These are phyloP conservation scores for Aspergillus amoenus DNA, from an alignment of 2,329 filamentous ascomycete species.

Conservation along the genomic window DNA sequence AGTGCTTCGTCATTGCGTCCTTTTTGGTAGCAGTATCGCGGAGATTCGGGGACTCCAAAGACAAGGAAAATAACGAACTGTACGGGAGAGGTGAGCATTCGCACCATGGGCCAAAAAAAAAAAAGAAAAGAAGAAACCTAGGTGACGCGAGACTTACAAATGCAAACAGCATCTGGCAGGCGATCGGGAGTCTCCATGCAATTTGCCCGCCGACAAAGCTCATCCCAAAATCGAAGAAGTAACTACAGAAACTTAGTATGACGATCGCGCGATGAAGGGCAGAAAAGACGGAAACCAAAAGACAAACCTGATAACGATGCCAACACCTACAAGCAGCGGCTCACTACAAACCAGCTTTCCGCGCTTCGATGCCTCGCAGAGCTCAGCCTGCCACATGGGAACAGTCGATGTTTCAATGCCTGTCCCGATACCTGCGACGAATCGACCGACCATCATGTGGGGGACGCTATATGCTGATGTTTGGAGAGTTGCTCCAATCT, in stretches of 20 bases:
- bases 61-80: conserved; percentile 18
- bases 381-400: conserved; percentile 46
- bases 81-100: neutral
- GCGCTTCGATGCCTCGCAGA: conserved; percentile 42
- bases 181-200: conserved; percentile 50
- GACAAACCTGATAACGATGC: conserved; percentile 33
- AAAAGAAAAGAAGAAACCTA: neutral
- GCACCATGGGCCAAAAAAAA: neutral
- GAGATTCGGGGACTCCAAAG: conserved; percentile 36
- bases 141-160: conserved; percentile 37
- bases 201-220: conserved; percentile 40
- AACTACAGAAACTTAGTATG: conserved; percentile 10
- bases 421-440: conserved; percentile 52
- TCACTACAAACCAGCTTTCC: conserved; percentile 45
- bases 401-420: conserved; percentile 45
- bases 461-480: conserved; percentile 30
- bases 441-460: conserved; percentile 45
- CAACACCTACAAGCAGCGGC: conserved; percentile 38
- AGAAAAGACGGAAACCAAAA: neutral
- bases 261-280: neutral
- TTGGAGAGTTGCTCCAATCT: conserved; percentile 37
- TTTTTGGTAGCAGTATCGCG: conserved; percentile 47
- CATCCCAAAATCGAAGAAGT: conserved; percentile 37
- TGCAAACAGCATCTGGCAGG: conserved; percentile 48
- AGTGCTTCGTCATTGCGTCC: conserved; percentile 33